Evolutionary conservation across 805 yeast genomes (phyloP), one percentile per base, ranked within the genome.

Genomic region (Yamadazyma ubonensis): DNA sequence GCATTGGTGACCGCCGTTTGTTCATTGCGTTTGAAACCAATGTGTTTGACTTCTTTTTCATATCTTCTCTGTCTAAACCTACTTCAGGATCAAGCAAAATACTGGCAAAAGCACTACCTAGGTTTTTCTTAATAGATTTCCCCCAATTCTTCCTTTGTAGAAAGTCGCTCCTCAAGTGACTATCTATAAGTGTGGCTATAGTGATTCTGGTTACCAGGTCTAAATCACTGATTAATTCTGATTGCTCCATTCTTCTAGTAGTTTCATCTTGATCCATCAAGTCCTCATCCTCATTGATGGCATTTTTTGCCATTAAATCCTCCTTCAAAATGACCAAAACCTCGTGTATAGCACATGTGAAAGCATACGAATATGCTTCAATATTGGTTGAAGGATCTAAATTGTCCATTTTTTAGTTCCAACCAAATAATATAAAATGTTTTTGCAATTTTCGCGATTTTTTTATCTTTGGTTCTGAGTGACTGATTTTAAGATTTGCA

Each of bases 281-380:
- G 14, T 31, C 16, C 4, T 48, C 53, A 17, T 37, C 37, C 11
- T 43, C 42, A n/a, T n/a, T n/a, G n/a, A n/a, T n/a, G n/a, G n/a
- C n/a, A n/a, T 32, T 30, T 18, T 28, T 26, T 16, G 32, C 30
- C 8, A 17, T 27, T 18, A 28, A 26, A 19, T 41, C 43, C 18
- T 38, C 42, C 29, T 47, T 54, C 26, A 56, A 43, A 7, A 44
- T 30, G n/a, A 32, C 40, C 32, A 61, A 38, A 25, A 58, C 59
- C 18, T 49, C 50, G 26, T 50, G 45, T 25, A 59, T 29, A 1
- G 62, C 65, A 38, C 55, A 38, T 18, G 53, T 50, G 34, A 57
- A 55, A 2, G 63, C 65, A 44, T 53, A 57, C 27, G 49, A 45
- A 9, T 45, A 48, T 6, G 54, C 54, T n/a, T 41, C 43, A 19